Evolutionary conservation across 208 protist genomes (phyloP), one percentile per base, ranked within the genome.

Genomic region (Blastocrithidia nonstop): DNA sequence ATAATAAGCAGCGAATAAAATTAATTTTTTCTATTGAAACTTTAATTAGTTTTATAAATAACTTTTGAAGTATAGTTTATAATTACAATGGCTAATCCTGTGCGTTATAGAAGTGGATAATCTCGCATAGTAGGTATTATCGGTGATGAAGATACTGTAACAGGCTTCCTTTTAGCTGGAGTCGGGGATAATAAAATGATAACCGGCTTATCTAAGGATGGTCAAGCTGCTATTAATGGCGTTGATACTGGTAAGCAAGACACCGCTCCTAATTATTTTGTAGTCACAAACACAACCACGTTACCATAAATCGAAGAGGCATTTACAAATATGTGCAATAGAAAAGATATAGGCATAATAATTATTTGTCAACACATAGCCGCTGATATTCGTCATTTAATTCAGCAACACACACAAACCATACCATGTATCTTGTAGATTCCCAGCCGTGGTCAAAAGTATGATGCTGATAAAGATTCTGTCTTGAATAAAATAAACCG

Each of bases 321-420:
- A 22, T 98, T 98, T 56, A 86, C 56, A 31, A 64, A 61, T 0
- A 91, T 97, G 56, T 90, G 69, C 27, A 44, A 45, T 0, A 68
- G 93, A 35, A 54, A 74, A 22, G 88, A 96, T 50, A 91, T 98
- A 52, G 86, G 89, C 21, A 80, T 98, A 20, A 66, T 98, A 27
- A 76, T 98, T 22, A 97, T 98, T 55, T 91, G 74, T 41, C 96
- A 98, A 71, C 65, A 93, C 57, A 95, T 98, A 44, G 96, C 96
- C 7, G 88, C 96, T 45, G 86, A 96, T 36, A 97, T 98, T 53
- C 76, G 95, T 16, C 71, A 94, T 50, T 51, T 97, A 16, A 63
- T 98, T n/a, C 83, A 95, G 40, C 66, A 88, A 29, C 87, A 97
- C 53, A 72, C 64, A 19, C 51, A 70, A 24, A 63, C 86, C 6